phyloP scores from a whole-genome alignment of 2,329 filamentous ascomycete species.

The Cladosporium cucumerinum region DNA sequence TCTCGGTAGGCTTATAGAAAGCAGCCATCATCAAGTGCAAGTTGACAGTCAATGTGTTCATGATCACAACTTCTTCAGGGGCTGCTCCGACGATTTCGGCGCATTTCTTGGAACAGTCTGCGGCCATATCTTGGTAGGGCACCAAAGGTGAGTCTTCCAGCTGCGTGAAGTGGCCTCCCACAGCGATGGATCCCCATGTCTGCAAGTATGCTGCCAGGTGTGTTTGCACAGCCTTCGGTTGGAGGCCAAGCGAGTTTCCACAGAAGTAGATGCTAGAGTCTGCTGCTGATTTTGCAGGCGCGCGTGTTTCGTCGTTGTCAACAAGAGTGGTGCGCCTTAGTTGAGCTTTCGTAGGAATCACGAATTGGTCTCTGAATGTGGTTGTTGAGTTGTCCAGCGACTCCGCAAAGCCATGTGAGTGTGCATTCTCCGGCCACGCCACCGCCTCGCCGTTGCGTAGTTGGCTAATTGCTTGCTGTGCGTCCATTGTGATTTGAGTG shows the following conservation, averaged over 20 bases:
- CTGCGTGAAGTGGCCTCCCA: slow-evolving; percentile 59
- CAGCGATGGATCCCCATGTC: slow-evolving; percentile 80
- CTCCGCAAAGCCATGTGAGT: slow-evolving; percentile 27
- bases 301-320: slow-evolving; percentile 24
- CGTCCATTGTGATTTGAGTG: slow-evolving; percentile 23
- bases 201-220: slow-evolving; percentile 70
- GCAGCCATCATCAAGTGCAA: slow-evolving; percentile 79
- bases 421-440: slow-evolving; percentile 25
- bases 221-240: slow-evolving; percentile 65
- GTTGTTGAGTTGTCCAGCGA: slow-evolving; percentile 25
- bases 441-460: slow-evolving; percentile 27
- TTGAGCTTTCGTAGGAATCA: slow-evolving; percentile 71
- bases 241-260: slow-evolving; percentile 83
- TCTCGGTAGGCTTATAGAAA: slow-evolving; percentile 69
- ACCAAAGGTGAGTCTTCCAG: slow-evolving; percentile 59
- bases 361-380: slow-evolving; percentile 61
- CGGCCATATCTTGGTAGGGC: slow-evolving; percentile 75
- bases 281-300: slow-evolving; percentile 19
- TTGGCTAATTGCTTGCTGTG: slow-evolving; percentile 22
- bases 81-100: slow-evolving; percentile 71
- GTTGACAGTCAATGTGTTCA: slow-evolving; percentile 82
- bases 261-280: slow-evolving; percentile 72
- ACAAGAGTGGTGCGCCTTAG: slow-evolving; percentile 60
- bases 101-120: slow-evolving; percentile 65
- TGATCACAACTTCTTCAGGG: slow-evolving; percentile 72